These are phyloP conservation scores for Flammula alnicola DNA, from an alignment of 1,284 basidiomycete species.

Conservation along the genomic window DNA sequence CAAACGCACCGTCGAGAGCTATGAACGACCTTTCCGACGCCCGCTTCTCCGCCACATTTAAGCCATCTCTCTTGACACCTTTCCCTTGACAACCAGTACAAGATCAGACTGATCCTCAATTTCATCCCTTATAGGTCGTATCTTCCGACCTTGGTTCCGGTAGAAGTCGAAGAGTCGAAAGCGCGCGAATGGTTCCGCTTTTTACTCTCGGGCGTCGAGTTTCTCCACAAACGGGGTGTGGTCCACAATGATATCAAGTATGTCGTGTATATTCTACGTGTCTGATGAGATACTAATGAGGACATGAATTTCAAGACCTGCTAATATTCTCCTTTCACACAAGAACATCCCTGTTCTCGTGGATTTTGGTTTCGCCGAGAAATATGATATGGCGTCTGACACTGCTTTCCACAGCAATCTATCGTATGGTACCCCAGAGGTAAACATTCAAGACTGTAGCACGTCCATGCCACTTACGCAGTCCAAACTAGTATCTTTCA, in stretches of 20 bases:
- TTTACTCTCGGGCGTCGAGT: constrained; percentile 86
- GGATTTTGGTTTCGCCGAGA: constrained; percentile 92
- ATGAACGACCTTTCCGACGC: no score
- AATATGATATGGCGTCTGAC: constrained; percentile 62
- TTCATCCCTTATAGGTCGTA: constrained; percentile 58
- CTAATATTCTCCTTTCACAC: constrained; percentile 83
- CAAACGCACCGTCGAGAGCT: no score
- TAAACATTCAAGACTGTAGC: constrained; percentile 32
- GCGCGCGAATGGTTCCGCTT: constrained; percentile 86
- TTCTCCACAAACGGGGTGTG: constrained; percentile 84
- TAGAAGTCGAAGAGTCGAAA: constrained; percentile 77
- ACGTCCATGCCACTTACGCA: constrained; percentile 10
- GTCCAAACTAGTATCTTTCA: constrained; percentile 74
- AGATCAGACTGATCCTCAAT: constrained; percentile 10
- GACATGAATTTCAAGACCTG: constrained; percentile 57
- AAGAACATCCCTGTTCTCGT: constrained; percentile 82
- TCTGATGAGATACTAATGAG: constrained; percentile 1
- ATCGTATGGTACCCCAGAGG: constrained; percentile 90
- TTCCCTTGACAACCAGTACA: background rate
- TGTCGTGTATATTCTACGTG: constrained; percentile 30
- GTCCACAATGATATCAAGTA: constrained; percentile 97
- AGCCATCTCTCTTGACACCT: no score
- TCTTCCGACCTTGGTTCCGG: constrained; percentile 79
- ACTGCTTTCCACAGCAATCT: constrained; percentile 83
- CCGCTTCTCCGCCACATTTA: no score